A percentile compares a stretch with the other conserved stretches of the same genome.
phyloP scores from a whole-genome alignment of 2,329 filamentous ascomycete species.

The Epichloe typhina region DNA sequence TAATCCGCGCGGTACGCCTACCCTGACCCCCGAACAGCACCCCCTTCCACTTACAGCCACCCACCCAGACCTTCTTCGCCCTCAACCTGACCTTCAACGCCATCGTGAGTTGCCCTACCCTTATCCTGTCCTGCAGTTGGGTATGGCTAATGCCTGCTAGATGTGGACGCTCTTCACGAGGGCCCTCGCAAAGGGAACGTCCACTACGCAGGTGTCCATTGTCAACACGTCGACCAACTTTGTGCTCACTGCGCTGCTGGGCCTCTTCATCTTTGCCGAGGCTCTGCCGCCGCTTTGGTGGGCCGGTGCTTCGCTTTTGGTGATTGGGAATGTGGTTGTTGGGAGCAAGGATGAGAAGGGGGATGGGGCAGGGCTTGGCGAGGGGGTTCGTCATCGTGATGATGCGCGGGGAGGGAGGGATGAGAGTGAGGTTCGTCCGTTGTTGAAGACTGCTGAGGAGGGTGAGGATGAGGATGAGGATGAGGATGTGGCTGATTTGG shows the following conservation, averaged over 20 bases:
- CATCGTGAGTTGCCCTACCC: conserved; percentile 32
- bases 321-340: conserved; percentile 67
- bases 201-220: conserved; percentile 67
- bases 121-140: not conserved
- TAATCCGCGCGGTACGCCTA: conserved; percentile 23
- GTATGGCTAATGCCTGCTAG: conserved; percentile 14
- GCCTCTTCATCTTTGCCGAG: conserved; percentile 58
- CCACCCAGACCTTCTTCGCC: conserved; percentile 52
- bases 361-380: conserved; percentile 8
- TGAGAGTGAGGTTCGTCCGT: conserved; percentile 17
- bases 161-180: conserved; percentile 80
- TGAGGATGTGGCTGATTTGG: conserved; percentile 23
- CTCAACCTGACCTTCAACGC: conserved; percentile 66
- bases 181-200: conserved; percentile 59
- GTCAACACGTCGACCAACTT: conserved; percentile 78
- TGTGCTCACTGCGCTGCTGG: conserved; percentile 61
- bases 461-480: conserved; percentile 13
- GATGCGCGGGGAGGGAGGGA: not conserved
- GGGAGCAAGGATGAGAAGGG: conserved; percentile 50
- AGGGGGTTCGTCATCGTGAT: too few relatives aligned
- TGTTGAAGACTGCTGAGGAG: conserved; percentile 7
- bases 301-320: conserved; percentile 56
- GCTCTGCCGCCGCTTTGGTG: conserved; percentile 62
- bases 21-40: not conserved
- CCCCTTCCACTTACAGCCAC: not conserved